phyloP scores from a whole-genome alignment of 202 grass and related monocot species.

The Elaeis oleifera region DNA sequence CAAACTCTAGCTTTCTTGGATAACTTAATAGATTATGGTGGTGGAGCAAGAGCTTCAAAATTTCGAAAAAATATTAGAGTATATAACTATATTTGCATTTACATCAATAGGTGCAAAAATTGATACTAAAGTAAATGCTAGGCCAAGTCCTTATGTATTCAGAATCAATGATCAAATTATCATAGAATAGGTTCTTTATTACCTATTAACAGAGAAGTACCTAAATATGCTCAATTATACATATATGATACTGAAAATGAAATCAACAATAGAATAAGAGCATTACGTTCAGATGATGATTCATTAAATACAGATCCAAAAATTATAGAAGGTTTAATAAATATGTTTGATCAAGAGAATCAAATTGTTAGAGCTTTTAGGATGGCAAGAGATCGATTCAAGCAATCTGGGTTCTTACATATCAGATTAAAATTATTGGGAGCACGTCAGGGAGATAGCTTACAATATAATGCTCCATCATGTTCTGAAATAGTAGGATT shows the following conservation, averaged over 20 bases:
- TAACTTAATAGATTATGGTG: no score
- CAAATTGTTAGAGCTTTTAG: conserved; percentile 6
- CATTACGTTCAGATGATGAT: background rate
- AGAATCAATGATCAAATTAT: no score
- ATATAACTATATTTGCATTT: no score
- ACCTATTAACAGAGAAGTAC: background rate
- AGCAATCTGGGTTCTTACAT: background rate
- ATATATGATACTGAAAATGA: background rate
- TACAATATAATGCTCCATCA: background rate
- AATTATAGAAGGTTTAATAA: background rate
- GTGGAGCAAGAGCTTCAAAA: no score
- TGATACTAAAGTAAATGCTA: no score
- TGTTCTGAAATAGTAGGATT: no score
- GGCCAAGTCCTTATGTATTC: conserved; percentile 1
- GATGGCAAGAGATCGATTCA: background rate
- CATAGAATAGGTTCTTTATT: conserved; percentile 8
- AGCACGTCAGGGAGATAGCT: background rate
- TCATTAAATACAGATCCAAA: background rate
- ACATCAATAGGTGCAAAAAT: no score
- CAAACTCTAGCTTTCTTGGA: no score
- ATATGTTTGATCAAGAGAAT: background rate
- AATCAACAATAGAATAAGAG: conserved; percentile 3
- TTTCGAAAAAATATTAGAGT: no score
- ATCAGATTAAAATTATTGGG: background rate
- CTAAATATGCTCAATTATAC: conserved; percentile 8